A percentile compares a stretch with the other conserved stretches of the same genome.
Conservation (phyloP, 805 yeast species). For the Komagataella kurtzmanii region DNA sequence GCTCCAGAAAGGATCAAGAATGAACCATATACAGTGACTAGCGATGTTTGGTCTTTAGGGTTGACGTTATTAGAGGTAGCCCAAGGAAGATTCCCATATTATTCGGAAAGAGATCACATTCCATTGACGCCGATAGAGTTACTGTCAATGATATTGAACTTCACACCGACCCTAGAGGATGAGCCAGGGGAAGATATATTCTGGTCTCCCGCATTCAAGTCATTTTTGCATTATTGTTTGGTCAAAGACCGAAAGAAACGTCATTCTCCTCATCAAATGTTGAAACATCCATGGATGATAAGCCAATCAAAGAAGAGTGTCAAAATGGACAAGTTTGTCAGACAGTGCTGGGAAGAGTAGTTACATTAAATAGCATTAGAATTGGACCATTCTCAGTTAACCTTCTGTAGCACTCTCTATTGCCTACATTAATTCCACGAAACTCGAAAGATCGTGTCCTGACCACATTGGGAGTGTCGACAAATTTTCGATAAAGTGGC, state of each 20-base stretch:
- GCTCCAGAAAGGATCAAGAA: conserved; percentile 97
- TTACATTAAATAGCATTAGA: background rate
- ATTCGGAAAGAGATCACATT: conserved; percentile 18
- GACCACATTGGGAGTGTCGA: background rate
- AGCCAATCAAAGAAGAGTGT: conserved; percentile 65
- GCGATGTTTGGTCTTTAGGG: conserved; percentile 96
- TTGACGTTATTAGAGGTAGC: conserved; percentile 89
- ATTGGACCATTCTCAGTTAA: background rate
- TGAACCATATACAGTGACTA: conserved; percentile 86
- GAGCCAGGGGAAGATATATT: conserved; percentile 59
- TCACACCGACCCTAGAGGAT: conserved; percentile 69
- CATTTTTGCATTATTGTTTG: conserved; percentile 68
- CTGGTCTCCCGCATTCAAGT: conserved; percentile 79
- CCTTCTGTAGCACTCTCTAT: too few relatives aligned
- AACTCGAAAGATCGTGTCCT: background rate
- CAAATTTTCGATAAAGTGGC: background rate
- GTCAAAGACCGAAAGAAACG: conserved; percentile 69
- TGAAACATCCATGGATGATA: conserved; percentile 84
- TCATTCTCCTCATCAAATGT: conserved; percentile 90
- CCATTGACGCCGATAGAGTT: conserved; percentile 76
- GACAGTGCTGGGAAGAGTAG: conserved; percentile 46
- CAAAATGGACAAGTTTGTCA: conserved; percentile 77
- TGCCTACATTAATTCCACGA: background rate
- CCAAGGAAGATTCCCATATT: conserved; percentile 79
- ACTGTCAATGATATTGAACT: conserved; percentile 65